Percentiles rank a stretch among this genome's conserved stretches.
These are phyloP conservation scores for Catunica adiposa DNA, from an alignment of 2,329 filamentous ascomycete genomes.

Conservation along the genomic window DNA sequence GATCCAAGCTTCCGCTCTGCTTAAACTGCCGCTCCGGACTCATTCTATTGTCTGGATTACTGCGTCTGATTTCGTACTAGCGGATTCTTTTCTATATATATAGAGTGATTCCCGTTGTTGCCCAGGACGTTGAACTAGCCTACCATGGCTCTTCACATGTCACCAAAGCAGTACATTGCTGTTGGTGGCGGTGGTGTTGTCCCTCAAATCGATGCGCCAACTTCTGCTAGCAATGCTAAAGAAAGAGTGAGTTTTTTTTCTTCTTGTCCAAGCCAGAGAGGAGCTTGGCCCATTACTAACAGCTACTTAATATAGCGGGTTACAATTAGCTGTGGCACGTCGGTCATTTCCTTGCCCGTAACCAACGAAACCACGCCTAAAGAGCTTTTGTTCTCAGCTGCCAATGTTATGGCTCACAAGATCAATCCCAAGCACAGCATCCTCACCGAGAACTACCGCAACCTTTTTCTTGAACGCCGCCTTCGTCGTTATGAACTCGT, in stretches of 20 bases:
- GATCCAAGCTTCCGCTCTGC: conserved; percentile 2
- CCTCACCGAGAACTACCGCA: conserved; percentile 60
- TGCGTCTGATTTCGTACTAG: neutral
- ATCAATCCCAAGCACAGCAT: conserved; percentile 51
- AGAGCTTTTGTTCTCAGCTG: conserved; percentile 55
- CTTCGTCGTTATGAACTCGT: conserved; percentile 75
- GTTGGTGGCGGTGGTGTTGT: conserved; percentile 31
- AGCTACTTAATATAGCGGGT: conserved; percentile 36
- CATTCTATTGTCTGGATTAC: neutral
- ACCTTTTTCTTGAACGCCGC: conserved; percentile 64
- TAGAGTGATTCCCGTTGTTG: no score
- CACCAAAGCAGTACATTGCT: conserved; percentile 23
- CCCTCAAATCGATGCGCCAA: conserved; percentile 52
- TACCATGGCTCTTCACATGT: conserved; percentile 15
- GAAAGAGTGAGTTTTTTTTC: conserved; percentile 42
- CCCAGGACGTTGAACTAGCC: conserved; percentile 10
- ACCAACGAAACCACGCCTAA: conserved; percentile 55
- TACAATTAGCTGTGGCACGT: conserved; percentile 53
- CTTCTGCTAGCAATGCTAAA: conserved; percentile 64
- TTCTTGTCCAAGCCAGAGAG: neutral
- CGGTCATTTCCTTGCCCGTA: conserved; percentile 54
- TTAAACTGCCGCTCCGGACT: neutral
- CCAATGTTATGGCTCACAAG: conserved; percentile 42
- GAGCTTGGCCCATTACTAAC: conserved; percentile 5
- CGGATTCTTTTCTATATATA: neutral